Evolutionary conservation across 805 yeast genomes (phyloP), one percentile per base, ranked within the genome.

Genomic region (Starmerella geochares): DNA sequence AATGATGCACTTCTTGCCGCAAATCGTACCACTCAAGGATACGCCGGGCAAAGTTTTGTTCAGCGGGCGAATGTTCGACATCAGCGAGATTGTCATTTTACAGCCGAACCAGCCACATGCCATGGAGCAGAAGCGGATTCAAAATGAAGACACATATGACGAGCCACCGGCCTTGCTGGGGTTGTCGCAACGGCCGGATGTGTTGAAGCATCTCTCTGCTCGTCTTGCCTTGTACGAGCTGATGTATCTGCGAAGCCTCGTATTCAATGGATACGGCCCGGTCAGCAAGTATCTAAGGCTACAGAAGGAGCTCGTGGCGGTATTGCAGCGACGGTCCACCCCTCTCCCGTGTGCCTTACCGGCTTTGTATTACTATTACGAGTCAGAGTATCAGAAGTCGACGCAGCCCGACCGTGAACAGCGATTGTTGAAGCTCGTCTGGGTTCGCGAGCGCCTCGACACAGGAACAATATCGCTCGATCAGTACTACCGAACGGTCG

Each of bases 371-470:
- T 51, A 53, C 24, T 42, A 37, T 6, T 53, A 49, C 35, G 58
- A 54, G 44, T 27, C 41, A 11, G 54, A 53, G 19, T 54, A 28
- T 40, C 36, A 49, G 36, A 25, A 41, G 24, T 47, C 54, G 25
- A 42, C 33, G 23, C 52, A 49, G 32, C 48, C 52, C 4, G 52
- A 47, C 45, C 46, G 50, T 17, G 29, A 32, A 14, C 14, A 13
- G 17, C 50, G 50, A 36, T 50, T 54, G 21, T 16, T 50, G 28
- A 33, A 35, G 9, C 20, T 54, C 25, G 54, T 48, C 32, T 54
- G 58, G 58, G 48, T 49, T 33, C 53, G 54, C n/a, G 57, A 54
- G 43, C 51, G 58, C 11, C 39, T 53, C 20, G 32, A 45, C 20
- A 23, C 35, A 11, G 58, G 57, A 13, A 46, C 52, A 9, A 41